Percentiles rank a stretch among this genome's conserved stretches.
These are phyloP conservation scores for Closterium sp. DNA, from an alignment of 139 green algal genomes.

Conservation along the genomic window DNA sequence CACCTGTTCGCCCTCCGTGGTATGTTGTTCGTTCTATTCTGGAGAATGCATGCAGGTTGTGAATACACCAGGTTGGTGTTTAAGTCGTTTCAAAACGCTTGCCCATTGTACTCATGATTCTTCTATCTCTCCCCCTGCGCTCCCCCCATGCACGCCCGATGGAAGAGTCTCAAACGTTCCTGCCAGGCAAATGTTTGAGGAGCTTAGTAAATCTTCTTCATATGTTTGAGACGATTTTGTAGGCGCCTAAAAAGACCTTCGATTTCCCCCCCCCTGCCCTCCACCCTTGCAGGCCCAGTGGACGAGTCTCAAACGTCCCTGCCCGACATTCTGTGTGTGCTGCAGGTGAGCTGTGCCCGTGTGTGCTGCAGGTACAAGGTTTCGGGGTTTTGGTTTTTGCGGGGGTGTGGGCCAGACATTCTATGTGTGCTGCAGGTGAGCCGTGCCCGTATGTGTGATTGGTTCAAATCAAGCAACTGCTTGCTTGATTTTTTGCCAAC, in stretches of 20 bases:
- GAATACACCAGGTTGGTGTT: no score
- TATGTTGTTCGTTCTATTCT: background rate
- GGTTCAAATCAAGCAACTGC: conserved; percentile 61
- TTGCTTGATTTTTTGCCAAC: conserved; percentile 58
- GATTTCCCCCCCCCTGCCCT: background rate
- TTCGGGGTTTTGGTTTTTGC: no score
- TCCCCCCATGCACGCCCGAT: no score
- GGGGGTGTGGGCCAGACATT: no score
- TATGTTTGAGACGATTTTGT: no score
- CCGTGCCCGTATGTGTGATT: conserved; percentile 54
- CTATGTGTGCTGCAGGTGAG: conserved; percentile 74
- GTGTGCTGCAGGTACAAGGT: no score
- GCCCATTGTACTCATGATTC: no score
- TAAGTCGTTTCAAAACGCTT: no score
- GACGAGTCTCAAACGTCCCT: conserved; percentile 57
- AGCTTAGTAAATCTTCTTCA: no score
- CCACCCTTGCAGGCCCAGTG: background rate
- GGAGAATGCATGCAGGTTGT: background rate
- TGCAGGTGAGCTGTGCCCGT: conserved; percentile 46
- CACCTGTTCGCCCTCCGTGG: conserved; percentile 92
- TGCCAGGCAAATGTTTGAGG: no score
- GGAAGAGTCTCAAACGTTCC: no score
- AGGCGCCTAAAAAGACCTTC: background rate
- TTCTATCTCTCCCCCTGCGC: no score
- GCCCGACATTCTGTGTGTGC: conserved; percentile 89